Conservation (phyloP, 352 stramenopile species). For the Ochromonadaceae sp. region DNA sequence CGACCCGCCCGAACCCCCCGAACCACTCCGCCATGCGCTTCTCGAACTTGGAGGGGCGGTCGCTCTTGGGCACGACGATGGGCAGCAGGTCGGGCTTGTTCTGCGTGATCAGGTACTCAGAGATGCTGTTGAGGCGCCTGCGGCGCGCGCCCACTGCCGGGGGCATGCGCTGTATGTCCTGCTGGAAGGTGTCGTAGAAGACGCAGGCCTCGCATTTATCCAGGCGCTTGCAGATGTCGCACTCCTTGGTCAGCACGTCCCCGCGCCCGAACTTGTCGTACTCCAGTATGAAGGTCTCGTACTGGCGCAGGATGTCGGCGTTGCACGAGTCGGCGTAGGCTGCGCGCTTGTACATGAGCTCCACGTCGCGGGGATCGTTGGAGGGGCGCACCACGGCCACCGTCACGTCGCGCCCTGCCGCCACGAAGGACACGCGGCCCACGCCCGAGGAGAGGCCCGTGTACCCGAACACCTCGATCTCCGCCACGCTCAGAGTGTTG, state of each 20-base stretch:
- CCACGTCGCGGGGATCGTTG: constrained; percentile 42
- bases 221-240: constrained; percentile 56
- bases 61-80: not conserved
- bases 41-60: constrained; percentile 6
- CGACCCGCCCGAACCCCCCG: too few species aligned
- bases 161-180: constrained; percentile 32
- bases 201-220: constrained; percentile 65
- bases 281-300: constrained; percentile 52
- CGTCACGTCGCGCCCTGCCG: constrained; percentile 64
- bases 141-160: constrained; percentile 33
- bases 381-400: constrained; percentile 57
- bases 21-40: not conserved
- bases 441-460: constrained; percentile 59
- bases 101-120: constrained; percentile 28
- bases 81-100: constrained; percentile 31
- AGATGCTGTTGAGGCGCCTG: constrained; percentile 32
- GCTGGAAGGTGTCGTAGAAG: constrained; percentile 40
- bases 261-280: constrained; percentile 55
- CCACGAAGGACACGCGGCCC: constrained; percentile 50
- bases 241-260: constrained; percentile 30
- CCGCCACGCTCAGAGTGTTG: constrained; percentile 69
- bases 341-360: constrained; percentile 52
- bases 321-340: constrained; percentile 70
- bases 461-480: constrained; percentile 73
- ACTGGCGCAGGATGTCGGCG: constrained; percentile 66